Evolutionary conservation across 2,329 filamentous ascomycete genomes (phyloP).

Genomic region (Aspergillus sp.): DNA sequence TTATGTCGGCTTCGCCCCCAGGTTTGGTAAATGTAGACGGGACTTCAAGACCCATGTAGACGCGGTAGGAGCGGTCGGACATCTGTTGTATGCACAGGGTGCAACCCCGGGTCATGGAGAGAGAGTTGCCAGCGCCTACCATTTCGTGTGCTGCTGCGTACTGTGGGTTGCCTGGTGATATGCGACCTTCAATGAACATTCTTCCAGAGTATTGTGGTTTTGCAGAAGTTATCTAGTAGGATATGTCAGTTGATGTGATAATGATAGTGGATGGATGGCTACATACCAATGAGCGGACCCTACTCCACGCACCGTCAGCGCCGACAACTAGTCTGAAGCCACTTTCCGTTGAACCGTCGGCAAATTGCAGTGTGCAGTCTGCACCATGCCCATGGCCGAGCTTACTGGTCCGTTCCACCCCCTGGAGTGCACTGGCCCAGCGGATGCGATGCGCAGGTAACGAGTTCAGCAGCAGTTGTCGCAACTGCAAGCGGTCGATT

Average conservation of each 20-base stretch:
- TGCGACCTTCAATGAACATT: slow-evolving; percentile 31
- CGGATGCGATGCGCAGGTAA: slow-evolving; percentile 35
- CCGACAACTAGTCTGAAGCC: slow-evolving; percentile 51
- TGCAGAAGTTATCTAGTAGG: slow-evolving; percentile 31
- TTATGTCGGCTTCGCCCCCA: neutral
- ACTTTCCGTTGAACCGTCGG: slow-evolving; percentile 30
- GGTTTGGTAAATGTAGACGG: slow-evolving; percentile 8
- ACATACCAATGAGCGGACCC: slow-evolving; percentile 33
- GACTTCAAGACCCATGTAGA: slow-evolving; percentile 22
- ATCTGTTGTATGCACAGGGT: slow-evolving; percentile 23
- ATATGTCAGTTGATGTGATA: neutral
- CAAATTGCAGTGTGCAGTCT: slow-evolving; percentile 25
- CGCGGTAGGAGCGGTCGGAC: slow-evolving; percentile 22
- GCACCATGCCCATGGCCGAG: neutral
- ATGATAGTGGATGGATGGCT: neutral
- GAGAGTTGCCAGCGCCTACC: slow-evolving; percentile 1
- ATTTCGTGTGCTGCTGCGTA: slow-evolving; percentile 27
- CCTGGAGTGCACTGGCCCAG: slow-evolving; percentile 29
- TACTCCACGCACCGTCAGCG: slow-evolving; percentile 52
- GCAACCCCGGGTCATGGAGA: slow-evolving; percentile 5
- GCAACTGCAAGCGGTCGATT: slow-evolving; percentile 43
- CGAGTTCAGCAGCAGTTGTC: slow-evolving; percentile 38
- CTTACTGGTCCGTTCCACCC: neutral
- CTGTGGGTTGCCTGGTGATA: slow-evolving; percentile 29
- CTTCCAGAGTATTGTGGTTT: slow-evolving; percentile 39